Base-by-base conservation (phyloP, 2,329 filamentous ascomycete species). In the Epichloe sp. region DNA sequence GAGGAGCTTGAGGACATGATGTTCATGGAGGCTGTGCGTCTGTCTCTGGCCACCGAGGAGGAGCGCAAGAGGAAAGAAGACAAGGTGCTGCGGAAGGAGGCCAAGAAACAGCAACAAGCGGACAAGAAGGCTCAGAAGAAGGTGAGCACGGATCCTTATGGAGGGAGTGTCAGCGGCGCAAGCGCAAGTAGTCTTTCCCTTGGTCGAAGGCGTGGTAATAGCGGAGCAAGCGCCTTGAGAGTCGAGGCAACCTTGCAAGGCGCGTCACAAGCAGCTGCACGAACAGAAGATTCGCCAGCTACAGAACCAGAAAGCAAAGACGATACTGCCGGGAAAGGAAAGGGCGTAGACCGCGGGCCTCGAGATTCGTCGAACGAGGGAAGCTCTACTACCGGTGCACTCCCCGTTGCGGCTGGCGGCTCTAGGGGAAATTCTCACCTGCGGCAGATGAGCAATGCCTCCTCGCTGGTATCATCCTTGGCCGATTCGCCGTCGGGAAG, bases 1-100 rank as follows among this genome's bases (percentile, higher is more conserved):
- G 88, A 94, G 21, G 90, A 97, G 58, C 76, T 97, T 0, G 93
- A 98, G 64, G 91, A 95, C 47, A 86, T 98, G 73, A 98, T 98
- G 93, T 89, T 97, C 74, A 88, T 93, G 76, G 93, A 98, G 65
- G 93, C 93, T 0, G 94, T 98, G 46, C 78, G 93, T 40, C 68
- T 95, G 34, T 95, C 89, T 46, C 73, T 98, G n/a, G 89, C 86
- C 0, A 84, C 88, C 1, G 93, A 98, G 64, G 91, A 97, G 61
- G 91, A 97, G 42, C 79, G 91, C n/a, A 86, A 88, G 58, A 84
- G 79, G 45, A 93, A 88, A 62, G 85, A 91, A 53, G 68, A 68
- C 41, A 71, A 71, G 56, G 62, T 61, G 5, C 44, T 64, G 14
- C 61, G 65, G 7, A 96, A 95, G 64, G 86, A 93, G 53, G 83